Evolutionary conservation across 2,329 filamentous ascomycete species (phyloP), one percentile per base, ranked within the genome.

Genomic region (Neofusicoccum laricinum): DNA sequence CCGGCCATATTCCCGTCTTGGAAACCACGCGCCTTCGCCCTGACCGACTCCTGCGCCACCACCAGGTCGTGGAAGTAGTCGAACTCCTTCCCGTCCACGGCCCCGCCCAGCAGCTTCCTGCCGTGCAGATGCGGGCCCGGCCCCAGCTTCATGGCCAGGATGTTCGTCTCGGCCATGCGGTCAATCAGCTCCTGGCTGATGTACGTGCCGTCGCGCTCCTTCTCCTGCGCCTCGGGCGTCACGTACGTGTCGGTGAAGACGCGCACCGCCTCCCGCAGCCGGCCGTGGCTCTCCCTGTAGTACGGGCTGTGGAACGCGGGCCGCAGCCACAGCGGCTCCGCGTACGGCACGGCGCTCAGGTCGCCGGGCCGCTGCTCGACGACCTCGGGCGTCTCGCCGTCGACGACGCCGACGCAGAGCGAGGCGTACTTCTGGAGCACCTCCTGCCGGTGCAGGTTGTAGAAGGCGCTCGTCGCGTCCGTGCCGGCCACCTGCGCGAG

Each of bases 401-500:
- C 81, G 73, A 96, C 76, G 14, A 86, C 90, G 72, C 92, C 92
- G 70, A 96, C 85, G 77, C 86, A 89, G 17, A 96, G 84, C 71
- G 86, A 82, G 1, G 84, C 79, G 82, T 96, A 96, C 76, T 93
- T 93, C 66, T 88, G 81, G 11, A 96, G 84, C n/a, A 96, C 91
- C 78, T 96, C 92, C 70, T 96, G 92, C 30, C 92, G 84, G 80
- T 97, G 93, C 61, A 97, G 87, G 81, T 96, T 96, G 85, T 96
- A 96, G 78, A 96, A 96, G 64, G 89, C 90, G 40, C 84, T 80
- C 1, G 92, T 96, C 58, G 92, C 91, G 73, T 96, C 92, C 69
- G 87, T 85, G 67, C 92, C 92, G 34, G 90, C 92, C 53, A 94
- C 86, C 78, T 96, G 91, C 62, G 86, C 84, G 41, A 96, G 86